A percentile compares a stretch with the other conserved stretches of the same genome.
These are phyloP conservation scores for Diophrys appendiculata DNA, from an alignment of 73 alveolate genomes.

Conservation along the genomic window DNA sequence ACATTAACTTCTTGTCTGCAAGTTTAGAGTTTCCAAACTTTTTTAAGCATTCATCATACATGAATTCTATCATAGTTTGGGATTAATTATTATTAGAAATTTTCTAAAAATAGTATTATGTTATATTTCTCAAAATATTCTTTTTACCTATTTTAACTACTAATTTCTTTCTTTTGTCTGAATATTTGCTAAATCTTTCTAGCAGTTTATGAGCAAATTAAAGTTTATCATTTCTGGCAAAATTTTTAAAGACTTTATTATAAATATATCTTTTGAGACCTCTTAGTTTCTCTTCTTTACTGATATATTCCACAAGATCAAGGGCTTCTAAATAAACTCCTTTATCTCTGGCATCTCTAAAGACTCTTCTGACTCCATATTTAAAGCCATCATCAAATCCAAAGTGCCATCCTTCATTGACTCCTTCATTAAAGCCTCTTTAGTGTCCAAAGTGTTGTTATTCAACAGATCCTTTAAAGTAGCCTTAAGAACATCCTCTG, in stretches of 20 bases:
- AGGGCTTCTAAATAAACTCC: constrained; percentile 32
- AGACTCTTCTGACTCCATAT: constrained; percentile 42
- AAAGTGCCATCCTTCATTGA: constrained; percentile 50
- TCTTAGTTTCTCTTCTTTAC: constrained; percentile 29
- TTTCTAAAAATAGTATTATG: constrained; percentile 14
- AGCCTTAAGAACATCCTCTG: constrained; percentile 15
- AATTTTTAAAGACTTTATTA: constrained; percentile 17
- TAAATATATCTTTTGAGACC: constrained; percentile 25
- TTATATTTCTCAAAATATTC: constrained; percentile 32
- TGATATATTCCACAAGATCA: constrained; percentile 12
- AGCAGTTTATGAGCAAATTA: constrained; percentile 11
- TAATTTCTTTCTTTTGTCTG: constrained; percentile 38
- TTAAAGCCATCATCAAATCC: constrained; percentile 68
- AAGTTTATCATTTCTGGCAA: constrained; percentile 17
- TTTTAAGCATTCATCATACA: constrained; percentile 47
- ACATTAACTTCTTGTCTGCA: constrained; percentile 37
- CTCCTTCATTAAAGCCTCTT: constrained; percentile 50
- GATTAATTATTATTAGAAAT: neutral
- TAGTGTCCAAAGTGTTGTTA: constrained; percentile 47
- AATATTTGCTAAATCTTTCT: constrained; percentile 24
- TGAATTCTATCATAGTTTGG: constrained; percentile 14
- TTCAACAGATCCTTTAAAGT: constrained; percentile 49
- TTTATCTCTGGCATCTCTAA: constrained; percentile 49
- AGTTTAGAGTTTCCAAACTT: constrained; percentile 43
- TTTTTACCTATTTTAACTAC: constrained; percentile 42